phyloP scores from a whole-genome alignment of 192 early-diverging fungal genomes.

The Mortierella antarctica region DNA sequence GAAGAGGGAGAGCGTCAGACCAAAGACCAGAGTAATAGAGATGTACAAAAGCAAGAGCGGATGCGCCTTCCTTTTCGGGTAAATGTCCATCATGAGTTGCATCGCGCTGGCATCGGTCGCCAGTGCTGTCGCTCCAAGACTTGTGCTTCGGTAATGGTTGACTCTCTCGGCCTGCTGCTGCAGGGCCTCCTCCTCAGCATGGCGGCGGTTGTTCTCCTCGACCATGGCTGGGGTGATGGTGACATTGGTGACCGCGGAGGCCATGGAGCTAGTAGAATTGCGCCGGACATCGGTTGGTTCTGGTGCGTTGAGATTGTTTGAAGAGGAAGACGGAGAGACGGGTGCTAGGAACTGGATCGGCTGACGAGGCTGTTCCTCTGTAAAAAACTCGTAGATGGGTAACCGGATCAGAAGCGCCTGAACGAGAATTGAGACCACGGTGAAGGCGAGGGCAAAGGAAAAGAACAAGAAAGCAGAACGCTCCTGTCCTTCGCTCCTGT shows the following conservation, averaged over 20 bases:
- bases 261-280: constrained; percentile 34
- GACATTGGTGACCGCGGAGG: constrained; percentile 18
- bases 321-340: constrained; percentile 7
- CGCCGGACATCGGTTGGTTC: constrained; percentile 10
- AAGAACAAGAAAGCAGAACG: constrained; percentile 65
- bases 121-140: constrained; percentile 23
- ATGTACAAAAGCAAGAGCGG: constrained; percentile 54
- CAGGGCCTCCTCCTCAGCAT: constrained; percentile 20
- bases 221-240: constrained; percentile 51
- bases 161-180: constrained; percentile 14
- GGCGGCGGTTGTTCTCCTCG: constrained; percentile 27
- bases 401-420: constrained; percentile 52
- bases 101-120: constrained; percentile 25
- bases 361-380: constrained; percentile 23
- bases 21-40: constrained; percentile 68
- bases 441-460: constrained; percentile 55
- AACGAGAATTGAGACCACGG: constrained; percentile 51
- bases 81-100: constrained; percentile 40
- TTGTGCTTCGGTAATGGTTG: constrained; percentile 25
- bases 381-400: constrained; percentile 55
- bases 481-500: constrained; percentile 32
- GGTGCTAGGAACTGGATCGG: constrained; percentile 48
- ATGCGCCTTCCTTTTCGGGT: constrained; percentile 39
- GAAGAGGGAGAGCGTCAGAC: constrained; percentile 76
- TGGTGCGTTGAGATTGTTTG: background rate